Evolutionary conservation across 768 basidiomycete genomes (phyloP), one percentile per base, ranked within the genome.

Genomic region (Trametes gibbosa): DNA sequence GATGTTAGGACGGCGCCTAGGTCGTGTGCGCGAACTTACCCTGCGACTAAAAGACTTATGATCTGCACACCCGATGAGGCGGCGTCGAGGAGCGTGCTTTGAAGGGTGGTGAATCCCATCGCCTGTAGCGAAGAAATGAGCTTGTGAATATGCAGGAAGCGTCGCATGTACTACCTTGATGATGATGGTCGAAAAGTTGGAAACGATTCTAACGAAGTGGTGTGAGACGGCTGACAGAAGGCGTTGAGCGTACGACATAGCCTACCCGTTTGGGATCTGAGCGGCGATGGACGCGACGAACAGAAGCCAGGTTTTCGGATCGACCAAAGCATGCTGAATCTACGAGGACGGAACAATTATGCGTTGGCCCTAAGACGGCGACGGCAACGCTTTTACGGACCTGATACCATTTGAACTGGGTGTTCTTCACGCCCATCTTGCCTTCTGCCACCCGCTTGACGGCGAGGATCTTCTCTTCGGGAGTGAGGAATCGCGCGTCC

Each of bases 391-490:
- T 68, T 67, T 46, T 65, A 34, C 64, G 40, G 23, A 75, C 68
- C 59, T 77, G 76, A 46, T 72, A 71, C 46, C 50, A 46, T 58
- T 76, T 76, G 69, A 76, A 74, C 25, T 67, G 63, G 37, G 67
- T 74, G 59, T 73, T 73, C 64, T 77, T 76, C 34, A 68, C 71
- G 12, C 73, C 70, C 16, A 61, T 64, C 65, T 68, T 59, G 3
- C 56, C 72, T 29, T 63, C 64, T 1, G 76, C 73, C 2, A 76
- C 74, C n/a, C 76, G 70, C 61, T 73, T 71, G 24, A 75, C 68
- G 4, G 72, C 75, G 14, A 75, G 68, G 17, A 70, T 52, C 53
- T 69, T 73, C 53, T 77, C 68, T 21, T 72, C 62, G 16, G 69
- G 50, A 9, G 57, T 67, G 35, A 75, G 50, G 62, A 74, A 75